These are phyloP conservation scores for Spongispora temasekensis DNA, from an alignment of 1,284 basidiomycete genomes.

Conservation along the genomic window DNA sequence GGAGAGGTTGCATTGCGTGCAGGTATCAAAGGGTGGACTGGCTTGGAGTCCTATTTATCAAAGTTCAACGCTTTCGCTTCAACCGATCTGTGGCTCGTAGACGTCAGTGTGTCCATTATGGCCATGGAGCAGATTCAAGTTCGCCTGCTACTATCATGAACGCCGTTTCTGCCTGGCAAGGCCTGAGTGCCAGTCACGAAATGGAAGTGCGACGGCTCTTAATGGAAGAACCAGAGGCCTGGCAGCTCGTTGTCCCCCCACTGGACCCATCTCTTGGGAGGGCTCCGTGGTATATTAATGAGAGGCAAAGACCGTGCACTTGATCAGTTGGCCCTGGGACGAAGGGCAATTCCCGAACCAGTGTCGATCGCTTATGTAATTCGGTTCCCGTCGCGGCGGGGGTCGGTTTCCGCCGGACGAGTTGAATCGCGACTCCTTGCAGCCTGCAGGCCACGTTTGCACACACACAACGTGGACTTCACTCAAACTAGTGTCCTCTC, in stretches of 20 bases:
- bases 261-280: too few relatives aligned
- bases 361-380: slow-evolving; percentile 31
- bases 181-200: too few relatives aligned
- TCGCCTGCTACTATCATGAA: slow-evolving; percentile 19
- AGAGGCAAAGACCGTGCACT: too few relatives aligned
- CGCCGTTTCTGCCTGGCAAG: slow-evolving; percentile 17
- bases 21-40: neutral
- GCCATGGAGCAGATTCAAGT: slow-evolving; percentile 1
- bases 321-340: too few relatives aligned
- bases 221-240: too few relatives aligned
- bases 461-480: slow-evolving; percentile 25
- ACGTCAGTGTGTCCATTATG: too few relatives aligned
- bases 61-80: neutral
- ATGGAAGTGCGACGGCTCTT: slow-evolving; percentile 18
- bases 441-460: slow-evolving; percentile 20
- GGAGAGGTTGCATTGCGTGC: too few relatives aligned
- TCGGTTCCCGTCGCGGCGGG: slow-evolving; percentile 12
- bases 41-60: neutral
- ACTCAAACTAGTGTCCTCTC: slow-evolving; percentile 16
- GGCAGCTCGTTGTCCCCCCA: too few relatives aligned
- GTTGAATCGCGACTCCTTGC: too few relatives aligned
- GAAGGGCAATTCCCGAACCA: too few relatives aligned
- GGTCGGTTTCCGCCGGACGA: slow-evolving; percentile 20
- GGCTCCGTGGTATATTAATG: too few relatives aligned
- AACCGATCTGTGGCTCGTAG: neutral